Evolutionary conservation across 1,284 basidiomycete species (phyloP), one percentile per base, ranked within the genome.

Genomic region (Ustilago xerochloae): DNA sequence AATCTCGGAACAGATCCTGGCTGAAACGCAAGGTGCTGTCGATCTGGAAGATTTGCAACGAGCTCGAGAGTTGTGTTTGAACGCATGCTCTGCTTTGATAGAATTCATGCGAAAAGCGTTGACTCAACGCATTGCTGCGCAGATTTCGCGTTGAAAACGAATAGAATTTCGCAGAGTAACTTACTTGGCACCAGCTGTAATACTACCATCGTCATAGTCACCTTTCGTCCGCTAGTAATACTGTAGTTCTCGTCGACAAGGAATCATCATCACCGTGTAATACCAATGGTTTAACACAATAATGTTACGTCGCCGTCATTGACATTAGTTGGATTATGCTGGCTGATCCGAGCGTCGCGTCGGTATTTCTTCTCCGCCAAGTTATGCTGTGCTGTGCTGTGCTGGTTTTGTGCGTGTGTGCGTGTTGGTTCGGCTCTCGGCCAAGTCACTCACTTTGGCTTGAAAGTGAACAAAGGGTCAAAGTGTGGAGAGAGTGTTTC

Each of bases 1-100:
- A n/a, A 58, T 64, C 1, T 65, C 62, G 32, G 66, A 75, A 13
- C 72, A 75, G 55, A 53, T 75, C 20, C 20, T 66, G 28, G 66
- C 72, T 12, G 66, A 75, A 46, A 66, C 66, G 38, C 63, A 65
- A 9, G 72, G 72, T 9, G 58, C 55, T 0, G 63, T 75, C 16
- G 62, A 69, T 28, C 20, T 70, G 29, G 48, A 63, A 20, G 66
- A 75, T 50, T 41, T 75, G 36, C 26, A 56, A 30, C 51, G 57
- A 5, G 66, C 66, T 3, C 60, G 61, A 6, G 41, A 63, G 43
- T 57, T 69, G 28, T 60, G 57, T 38, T 46, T 48, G 48, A 63
- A 48, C 8, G 66, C 56, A 7, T 56, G 56, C 52, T 63, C 60
- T 32, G 57, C 60, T 6, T 45, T 63, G 20, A 35, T 69, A n/a